Base-by-base conservation (phyloP, 2,329 filamentous ascomycete species). In the Neonectria punicea region DNA sequence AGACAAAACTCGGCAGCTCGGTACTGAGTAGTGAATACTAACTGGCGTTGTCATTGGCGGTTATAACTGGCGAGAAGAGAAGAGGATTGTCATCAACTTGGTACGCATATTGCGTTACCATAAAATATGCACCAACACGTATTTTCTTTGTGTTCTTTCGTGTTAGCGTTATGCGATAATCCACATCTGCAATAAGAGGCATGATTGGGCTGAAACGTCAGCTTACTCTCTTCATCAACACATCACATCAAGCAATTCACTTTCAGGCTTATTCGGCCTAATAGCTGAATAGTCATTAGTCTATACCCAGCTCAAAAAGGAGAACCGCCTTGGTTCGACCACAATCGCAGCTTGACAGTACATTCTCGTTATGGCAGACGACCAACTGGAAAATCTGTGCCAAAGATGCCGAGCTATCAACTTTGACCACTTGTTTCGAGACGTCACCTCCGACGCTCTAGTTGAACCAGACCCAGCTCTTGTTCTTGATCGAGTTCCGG, bases 401-500 rank as follows among this genome's bases (percentile, higher is more conserved):
- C n/a, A 11, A 9, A 51, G 49, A 34, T 51, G 49, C 49, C 30
- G 18, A 5, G 11, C 10, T 11, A 51, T 51, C 16, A 5, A 51
- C 18, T 13, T 51, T 2, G 49, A 51, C 4, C n/a, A 34, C 7
- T 14, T 51, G n/a, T 16, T 51, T 16, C 28, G 7, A 22, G 46
- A 30, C 14, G 1, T 49, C 14, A 10, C 22, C 16, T 14, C 30
- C 2, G 10, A 10, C 32, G 10, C 5, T 18, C 9, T 39, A 9
- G n/a, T 47, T 11, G 60, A 58, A 39, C 13, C 20, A 3, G 41
- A 63, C 8, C 30, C 47, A 10, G 30, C 41, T 10, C 11, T 63
- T 30, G n/a, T 41, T 43, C 39, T 63, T 11, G 22, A 58, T 18
- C 20, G 49, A 20, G 14, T 41, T 25, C 39, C 54, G 18, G 60